A percentile compares a stretch with the other conserved stretches of the same genome.
Conservation (phyloP, 2,329 filamentous ascomycete genomes). For the Paracorniculantispora psalliotae region DNA sequence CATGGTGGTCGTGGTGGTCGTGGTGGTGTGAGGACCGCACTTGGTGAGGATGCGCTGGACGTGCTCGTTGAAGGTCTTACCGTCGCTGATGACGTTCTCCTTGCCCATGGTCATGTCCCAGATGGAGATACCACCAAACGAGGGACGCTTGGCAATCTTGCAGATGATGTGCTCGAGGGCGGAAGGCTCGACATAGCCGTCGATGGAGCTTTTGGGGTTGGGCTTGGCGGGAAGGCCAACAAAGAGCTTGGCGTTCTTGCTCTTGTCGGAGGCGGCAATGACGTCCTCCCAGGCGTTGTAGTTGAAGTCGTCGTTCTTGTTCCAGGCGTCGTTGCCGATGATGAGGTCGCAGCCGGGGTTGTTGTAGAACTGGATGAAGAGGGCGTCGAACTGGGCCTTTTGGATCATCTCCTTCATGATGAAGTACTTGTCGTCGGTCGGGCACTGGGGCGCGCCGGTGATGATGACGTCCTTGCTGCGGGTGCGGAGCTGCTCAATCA, state of each 20-base stretch:
- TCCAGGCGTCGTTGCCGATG: conserved; percentile 23
- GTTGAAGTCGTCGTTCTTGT: conserved; percentile 34
- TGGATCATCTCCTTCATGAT: conserved; percentile 35
- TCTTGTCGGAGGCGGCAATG: conserved; percentile 29
- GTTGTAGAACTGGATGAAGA: conserved; percentile 48
- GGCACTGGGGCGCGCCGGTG: conserved; percentile 43
- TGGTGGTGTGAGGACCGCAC: conserved; percentile 27
- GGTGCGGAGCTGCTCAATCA: conserved; percentile 32
- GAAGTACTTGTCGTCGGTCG: conserved; percentile 23
- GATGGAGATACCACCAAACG: conserved; percentile 43
- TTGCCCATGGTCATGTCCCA: conserved; percentile 38
- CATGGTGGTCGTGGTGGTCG: conserved; percentile 11
- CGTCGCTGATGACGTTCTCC: conserved; percentile 26
- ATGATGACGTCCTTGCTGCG: conserved; percentile 31
- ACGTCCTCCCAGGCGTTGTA: conserved; percentile 38
- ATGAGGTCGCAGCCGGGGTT: conserved; percentile 36
- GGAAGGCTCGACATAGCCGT: conserved; percentile 31
- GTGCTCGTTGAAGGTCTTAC: conserved; percentile 33
- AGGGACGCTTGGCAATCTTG: conserved; percentile 28
- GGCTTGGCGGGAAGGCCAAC: conserved; percentile 37
- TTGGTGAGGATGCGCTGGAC: conserved; percentile 33
- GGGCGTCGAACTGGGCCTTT: conserved; percentile 35
- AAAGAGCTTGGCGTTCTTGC: conserved; percentile 39
- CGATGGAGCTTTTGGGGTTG: conserved; percentile 19
- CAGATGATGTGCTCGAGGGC: conserved; percentile 35